Evolutionary conservation across 176 grass and related monocot species (phyloP).

Genomic region (Carex littledalei): DNA sequence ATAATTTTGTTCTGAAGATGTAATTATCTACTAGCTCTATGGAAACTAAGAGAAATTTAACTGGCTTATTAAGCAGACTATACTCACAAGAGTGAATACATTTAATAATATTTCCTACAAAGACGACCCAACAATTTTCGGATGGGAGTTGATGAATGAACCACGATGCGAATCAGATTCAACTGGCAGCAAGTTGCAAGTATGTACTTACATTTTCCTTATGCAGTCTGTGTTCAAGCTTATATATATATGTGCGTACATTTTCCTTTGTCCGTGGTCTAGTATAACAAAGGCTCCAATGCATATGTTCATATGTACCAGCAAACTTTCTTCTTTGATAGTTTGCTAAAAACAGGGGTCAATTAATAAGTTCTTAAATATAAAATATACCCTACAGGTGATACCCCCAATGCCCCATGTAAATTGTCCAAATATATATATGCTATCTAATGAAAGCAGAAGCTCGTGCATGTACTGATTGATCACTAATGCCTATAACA

Average conservation of each 20-base stretch:
- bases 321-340: not conserved
- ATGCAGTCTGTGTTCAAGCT: not conserved
- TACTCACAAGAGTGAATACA: conserved; percentile 59
- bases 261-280: not conserved
- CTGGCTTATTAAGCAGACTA: conserved; percentile 25
- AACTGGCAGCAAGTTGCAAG: conserved; percentile 48
- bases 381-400: not conserved
- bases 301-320: not conserved
- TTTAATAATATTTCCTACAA: conserved; percentile 53
- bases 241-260: not conserved
- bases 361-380: not conserved
- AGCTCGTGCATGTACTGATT: not conserved
- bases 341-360: not conserved
- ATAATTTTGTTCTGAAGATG: not conserved
- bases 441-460: not conserved
- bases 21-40: not conserved
- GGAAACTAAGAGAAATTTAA: not conserved
- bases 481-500: not conserved
- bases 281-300: no score
- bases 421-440: not conserved
- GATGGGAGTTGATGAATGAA: conserved; percentile 82
- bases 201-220: not conserved
- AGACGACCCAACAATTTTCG: conserved; percentile 68
- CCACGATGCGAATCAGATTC: conserved; percentile 54
- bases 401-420: not conserved